A percentile compares a stretch with the other conserved stretches of the same genome.
Conservation (phyloP, 2,329 filamentous ascomycete genomes). For the Scleromitrula shiraiana region DNA sequence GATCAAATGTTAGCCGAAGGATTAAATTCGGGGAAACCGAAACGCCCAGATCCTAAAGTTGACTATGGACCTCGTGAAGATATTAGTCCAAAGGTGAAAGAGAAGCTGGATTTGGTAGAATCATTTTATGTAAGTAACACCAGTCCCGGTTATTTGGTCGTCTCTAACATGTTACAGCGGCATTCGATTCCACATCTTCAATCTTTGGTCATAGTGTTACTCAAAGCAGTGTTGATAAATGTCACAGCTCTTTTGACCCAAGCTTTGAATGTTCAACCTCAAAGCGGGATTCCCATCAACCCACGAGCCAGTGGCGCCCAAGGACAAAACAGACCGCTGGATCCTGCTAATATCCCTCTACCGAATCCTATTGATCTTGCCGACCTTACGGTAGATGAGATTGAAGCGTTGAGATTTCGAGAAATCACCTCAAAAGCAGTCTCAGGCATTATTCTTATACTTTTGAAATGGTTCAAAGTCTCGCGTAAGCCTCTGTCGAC, state of each 20-base stretch:
- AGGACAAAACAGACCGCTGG: constrained; percentile 22
- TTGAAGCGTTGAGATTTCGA: constrained; percentile 71
- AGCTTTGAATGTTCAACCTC: constrained; percentile 30
- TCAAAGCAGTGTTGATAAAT: constrained; percentile 81
- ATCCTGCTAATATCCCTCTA: constrained; percentile 24
- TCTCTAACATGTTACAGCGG: constrained; percentile 43
- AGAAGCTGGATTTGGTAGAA: constrained; percentile 67
- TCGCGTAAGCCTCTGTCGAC: constrained; percentile 58
- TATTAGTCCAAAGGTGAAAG: constrained; percentile 47
- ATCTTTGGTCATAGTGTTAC: constrained; percentile 83
- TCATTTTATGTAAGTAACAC: constrained; percentile 68
- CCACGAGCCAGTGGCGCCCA: constrained; percentile 21
- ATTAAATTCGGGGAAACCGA: constrained; percentile 35
- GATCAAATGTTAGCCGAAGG: constrained; percentile 36
- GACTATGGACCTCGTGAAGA: constrained; percentile 44
- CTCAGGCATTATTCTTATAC: constrained; percentile 77
- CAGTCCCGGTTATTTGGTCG: constrained; percentile 5
- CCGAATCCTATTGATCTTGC: constrained; percentile 25
- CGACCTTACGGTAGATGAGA: constrained; percentile 60
- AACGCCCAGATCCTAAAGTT: constrained; percentile 31
- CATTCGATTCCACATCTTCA: constrained; percentile 78
- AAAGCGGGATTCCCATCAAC: constrained; percentile 22
- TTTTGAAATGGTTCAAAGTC: constrained; percentile 93
- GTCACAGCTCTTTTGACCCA: constrained; percentile 76
- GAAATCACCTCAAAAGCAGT: constrained; percentile 90